Base-by-base conservation (phyloP, 1,284 basidiomycete species). In the Phlebopus sp. region DNA sequence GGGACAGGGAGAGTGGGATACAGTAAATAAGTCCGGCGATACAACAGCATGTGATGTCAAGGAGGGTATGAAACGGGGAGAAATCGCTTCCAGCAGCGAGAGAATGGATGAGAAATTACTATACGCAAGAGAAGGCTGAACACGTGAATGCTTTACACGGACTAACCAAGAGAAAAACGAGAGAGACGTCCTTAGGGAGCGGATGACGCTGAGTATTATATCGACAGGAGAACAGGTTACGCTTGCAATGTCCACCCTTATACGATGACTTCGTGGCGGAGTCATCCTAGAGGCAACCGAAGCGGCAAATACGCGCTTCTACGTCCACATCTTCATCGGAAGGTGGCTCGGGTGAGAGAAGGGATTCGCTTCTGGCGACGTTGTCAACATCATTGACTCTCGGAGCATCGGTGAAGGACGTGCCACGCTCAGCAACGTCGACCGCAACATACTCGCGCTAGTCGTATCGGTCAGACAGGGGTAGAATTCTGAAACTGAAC, bases 241-340 rank as follows among this genome's bases (percentile, higher is more conserved):
- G 27, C 27, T 29, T 29, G 10, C 10, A 29, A 11, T 29, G 10
- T 29, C 27, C 27, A 29, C 7, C 8, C 9, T 8, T 29, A 29
- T 9, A 29, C 10, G 9, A 29, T 8, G 27, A 27, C 10, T 17
- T 17, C 7, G 23, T 21, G 13, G 4, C 11, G 9, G 5, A 17
- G 8, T 17, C 10, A 25, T 19, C 21, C 53, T 35, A 53, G 34
- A 53, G 40, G 23, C 51, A 49, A 6, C 43, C 43, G 31, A 27
- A 49, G 21, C 52, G 52, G 25, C 52, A 53, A 19, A 49, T 37
- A 9, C 52, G 52, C 32, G 32, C 40, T n/a, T 44, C 46, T 6
- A 54, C 30, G 23, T 41, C 45, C 3, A 14, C 17, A 15, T 44
- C 42, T 40, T 42, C 27, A 18, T 44, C 38, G 10, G 37, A 31